phyloP scores from a whole-genome alignment of 495 filamentous ascomycete species.

The Margaritispora aquatica region DNA sequence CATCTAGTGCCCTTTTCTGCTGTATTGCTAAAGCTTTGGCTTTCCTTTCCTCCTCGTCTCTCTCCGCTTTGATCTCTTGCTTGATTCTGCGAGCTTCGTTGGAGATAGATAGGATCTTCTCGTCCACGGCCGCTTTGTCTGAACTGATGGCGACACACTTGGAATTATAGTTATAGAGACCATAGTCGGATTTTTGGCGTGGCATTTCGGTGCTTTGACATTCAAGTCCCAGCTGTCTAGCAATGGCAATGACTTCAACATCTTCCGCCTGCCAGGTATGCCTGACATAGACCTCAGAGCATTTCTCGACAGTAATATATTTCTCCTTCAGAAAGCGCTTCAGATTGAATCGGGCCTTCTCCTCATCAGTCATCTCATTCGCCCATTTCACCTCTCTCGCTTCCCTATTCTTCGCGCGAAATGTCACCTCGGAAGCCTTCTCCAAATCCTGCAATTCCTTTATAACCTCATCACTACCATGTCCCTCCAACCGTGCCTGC shows the following conservation, averaged over 20 bases:
- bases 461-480: neutral
- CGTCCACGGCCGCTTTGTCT: neutral
- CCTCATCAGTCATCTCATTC: neutral
- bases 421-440: neutral
- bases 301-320: neutral
- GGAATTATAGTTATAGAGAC: neutral
- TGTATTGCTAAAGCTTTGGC: too few species aligned
- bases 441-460: neutral
- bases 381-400: neutral
- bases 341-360: neutral
- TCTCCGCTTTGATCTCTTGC: neutral
- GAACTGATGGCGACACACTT: neutral
- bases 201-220: neutral
- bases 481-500: neutral
- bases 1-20: neutral
- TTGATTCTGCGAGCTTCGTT: neutral
- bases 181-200: neutral
- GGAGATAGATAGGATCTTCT: neutral
- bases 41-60: too few species aligned
- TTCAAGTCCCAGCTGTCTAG: neutral
- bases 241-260: neutral
- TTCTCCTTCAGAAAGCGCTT: constrained; percentile 2
- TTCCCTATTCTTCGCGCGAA: neutral
- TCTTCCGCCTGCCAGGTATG: too few species aligned
- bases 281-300: too few species aligned